phyloP scores from a whole-genome alignment of 345 rosid species.

The Turritis glabra region DNA sequence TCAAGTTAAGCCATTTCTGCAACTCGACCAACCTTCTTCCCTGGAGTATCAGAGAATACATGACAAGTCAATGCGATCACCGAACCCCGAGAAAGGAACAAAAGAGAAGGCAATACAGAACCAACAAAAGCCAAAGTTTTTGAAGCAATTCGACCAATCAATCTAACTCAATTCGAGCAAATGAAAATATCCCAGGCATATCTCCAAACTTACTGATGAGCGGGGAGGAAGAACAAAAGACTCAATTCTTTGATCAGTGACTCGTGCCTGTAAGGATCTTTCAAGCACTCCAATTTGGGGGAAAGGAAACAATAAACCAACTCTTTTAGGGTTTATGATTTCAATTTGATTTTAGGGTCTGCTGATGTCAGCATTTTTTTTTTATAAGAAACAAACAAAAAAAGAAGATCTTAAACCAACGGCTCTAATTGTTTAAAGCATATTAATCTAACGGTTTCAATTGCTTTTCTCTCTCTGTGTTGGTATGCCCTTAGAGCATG shows the following conservation, averaged over 20 bases:
- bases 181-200: background rate
- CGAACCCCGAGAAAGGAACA: background rate
- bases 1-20: background rate
- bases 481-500: too few relatives aligned
- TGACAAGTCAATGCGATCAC: background rate
- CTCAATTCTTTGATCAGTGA: background rate
- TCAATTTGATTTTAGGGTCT: too few relatives aligned
- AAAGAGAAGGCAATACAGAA: background rate
- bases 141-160: background rate
- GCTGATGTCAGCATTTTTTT: background rate
- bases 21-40: background rate
- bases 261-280: background rate
- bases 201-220: background rate
- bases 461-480: background rate
- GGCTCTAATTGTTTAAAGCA: background rate
- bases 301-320: background rate
- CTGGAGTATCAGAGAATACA: constrained; percentile 4
- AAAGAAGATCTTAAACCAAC: background rate
- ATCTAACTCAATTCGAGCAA: background rate
- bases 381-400: too few relatives aligned
- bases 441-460: background rate
- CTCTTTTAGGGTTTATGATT: background rate
- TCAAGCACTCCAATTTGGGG: background rate
- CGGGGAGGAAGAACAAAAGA: background rate
- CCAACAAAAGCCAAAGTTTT: background rate